Base-by-base conservation (phyloP, 2,329 filamentous ascomycete genomes). In the Exserohilum rostratum region DNA sequence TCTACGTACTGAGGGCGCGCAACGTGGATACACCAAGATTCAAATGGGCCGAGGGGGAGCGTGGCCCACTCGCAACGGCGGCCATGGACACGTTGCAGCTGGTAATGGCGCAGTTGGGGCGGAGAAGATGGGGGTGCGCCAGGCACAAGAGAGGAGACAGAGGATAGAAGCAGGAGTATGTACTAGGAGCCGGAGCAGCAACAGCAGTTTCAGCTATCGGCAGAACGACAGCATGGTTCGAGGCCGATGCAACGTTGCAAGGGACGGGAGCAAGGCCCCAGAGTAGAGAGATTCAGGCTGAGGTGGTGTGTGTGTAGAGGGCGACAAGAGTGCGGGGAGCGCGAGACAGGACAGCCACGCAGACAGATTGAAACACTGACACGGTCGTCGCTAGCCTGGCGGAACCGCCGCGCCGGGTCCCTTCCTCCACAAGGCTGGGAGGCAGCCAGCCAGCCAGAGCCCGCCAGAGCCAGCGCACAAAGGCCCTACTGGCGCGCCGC, bases 361-460 rank as follows among this genome's bases (percentile, higher is more conserved):
- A 55, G 55, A 47, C 45, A 53, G 58, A 59, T 52, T 62, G 57
- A 68, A 65, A 64, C 58, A 67, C 53, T n/a, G n/a, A n/a, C n/a
- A n/a, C n/a, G 57, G 54, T 58, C 27, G 46, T 48, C 49, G 61
- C 61, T 62, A 63, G 58, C 40, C 37, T 60, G 65, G 65, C 58
- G 42, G 61, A 62, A 64, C 68, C 68, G 57, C n/a, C 39, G 25
- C 30, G 37, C 46, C 54, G 68, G 57, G 50, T 54, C 38, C 51
- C n/a, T n/a, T n/a, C n/a, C n/a, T 59, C 66, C 62, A 55, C 49
- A 45, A 40, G 48, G 56, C 54, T 62, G 66, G 63, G 57, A 56
- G 49, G 37, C 34, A n/a, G n/a, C n/a, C n/a, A n/a, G n/a, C n/a
- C n/a, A n/a, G n/a, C n/a, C n/a, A n/a, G n/a, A n/a, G n/a, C n/a